Conservation (phyloP, 768 basidiomycete species). For the Macrolepiota dolichaula region DNA sequence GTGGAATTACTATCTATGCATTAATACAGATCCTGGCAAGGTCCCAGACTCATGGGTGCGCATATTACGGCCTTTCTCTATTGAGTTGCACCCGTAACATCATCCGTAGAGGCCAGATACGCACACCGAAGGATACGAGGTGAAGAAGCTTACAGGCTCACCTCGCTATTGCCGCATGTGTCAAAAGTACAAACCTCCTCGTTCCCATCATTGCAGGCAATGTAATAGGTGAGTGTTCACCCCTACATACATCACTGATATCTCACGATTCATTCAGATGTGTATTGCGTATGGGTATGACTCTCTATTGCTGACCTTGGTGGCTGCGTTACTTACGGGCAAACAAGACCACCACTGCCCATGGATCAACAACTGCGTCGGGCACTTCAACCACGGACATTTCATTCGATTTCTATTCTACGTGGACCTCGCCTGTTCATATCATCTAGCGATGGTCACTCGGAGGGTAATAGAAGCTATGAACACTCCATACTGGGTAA, state of each 20-base stretch:
- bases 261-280: constrained; percentile 43
- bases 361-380: constrained; percentile 94
- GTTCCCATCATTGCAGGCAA: constrained; percentile 89
- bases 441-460: constrained; percentile 84
- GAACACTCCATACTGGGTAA: constrained; percentile 49
- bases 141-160: constrained; percentile 81
- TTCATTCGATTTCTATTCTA: constrained; percentile 91
- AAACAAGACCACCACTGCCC: constrained; percentile 82
- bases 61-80: background rate
- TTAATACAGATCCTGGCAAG: constrained; percentile 78
- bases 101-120: constrained; percentile 68
- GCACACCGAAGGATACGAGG: constrained; percentile 73
- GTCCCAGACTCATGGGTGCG: constrained; percentile 81
- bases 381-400: constrained; percentile 85
- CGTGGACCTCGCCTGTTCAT: constrained; percentile 86
- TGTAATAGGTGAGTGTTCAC: constrained; percentile 65
- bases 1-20: constrained; percentile 87
- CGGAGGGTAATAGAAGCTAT: constrained; percentile 52
- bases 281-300: constrained; percentile 84
- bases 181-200: constrained; percentile 78
- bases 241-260: background rate
- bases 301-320: background rate
- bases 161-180: constrained; percentile 90
- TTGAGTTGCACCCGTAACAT: background rate
- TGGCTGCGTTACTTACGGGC: constrained; percentile 8